A percentile compares a stretch with the other conserved stretches of the same genome.
These are phyloP conservation scores for Coniochaeta sp. DNA, from an alignment of 2,329 filamentous ascomycete genomes.

Conservation along the genomic window DNA sequence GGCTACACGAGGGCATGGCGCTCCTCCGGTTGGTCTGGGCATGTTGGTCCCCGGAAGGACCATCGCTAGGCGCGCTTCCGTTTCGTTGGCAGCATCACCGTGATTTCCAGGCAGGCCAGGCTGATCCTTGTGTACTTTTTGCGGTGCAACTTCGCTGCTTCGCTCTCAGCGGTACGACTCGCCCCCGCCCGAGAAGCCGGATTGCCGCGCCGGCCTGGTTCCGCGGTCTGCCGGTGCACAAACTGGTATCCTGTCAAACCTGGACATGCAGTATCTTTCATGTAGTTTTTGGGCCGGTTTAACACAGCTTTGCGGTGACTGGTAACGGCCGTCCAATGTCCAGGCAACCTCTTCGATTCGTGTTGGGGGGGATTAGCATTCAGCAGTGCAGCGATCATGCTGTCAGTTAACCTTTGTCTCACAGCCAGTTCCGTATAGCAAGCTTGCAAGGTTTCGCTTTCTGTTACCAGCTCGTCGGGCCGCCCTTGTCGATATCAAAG, in stretches of 20 bases:
- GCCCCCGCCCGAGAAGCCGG: not conserved
- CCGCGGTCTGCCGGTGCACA: not conserved
- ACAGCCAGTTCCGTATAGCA: not conserved
- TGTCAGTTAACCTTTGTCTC: not conserved
- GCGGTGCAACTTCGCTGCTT: not conserved
- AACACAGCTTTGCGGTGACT: not conserved
- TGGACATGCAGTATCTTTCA: too few relatives aligned
- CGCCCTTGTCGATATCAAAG: not conserved
- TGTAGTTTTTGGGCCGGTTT: too few relatives aligned
- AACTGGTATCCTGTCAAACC: too few relatives aligned
- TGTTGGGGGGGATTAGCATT: too few relatives aligned
- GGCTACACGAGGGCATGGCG: not conserved
- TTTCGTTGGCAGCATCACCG: not conserved
- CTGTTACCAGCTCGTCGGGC: not conserved
- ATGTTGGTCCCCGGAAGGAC: not conserved
- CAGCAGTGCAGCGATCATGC: too few relatives aligned
- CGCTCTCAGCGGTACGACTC: not conserved
- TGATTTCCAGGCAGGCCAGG: not conserved
- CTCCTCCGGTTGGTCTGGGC: slow-evolving; percentile 1
- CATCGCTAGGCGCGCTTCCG: not conserved
- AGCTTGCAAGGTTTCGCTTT: not conserved
- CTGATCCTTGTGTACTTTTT: not conserved
- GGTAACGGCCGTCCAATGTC: not conserved
- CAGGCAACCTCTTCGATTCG: not conserved
- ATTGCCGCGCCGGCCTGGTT: not conserved